Evolutionary conservation across 2,329 filamentous ascomycete species (phyloP), one percentile per base, ranked within the genome.

Genomic region (Byssoonygena ceratinophila): DNA sequence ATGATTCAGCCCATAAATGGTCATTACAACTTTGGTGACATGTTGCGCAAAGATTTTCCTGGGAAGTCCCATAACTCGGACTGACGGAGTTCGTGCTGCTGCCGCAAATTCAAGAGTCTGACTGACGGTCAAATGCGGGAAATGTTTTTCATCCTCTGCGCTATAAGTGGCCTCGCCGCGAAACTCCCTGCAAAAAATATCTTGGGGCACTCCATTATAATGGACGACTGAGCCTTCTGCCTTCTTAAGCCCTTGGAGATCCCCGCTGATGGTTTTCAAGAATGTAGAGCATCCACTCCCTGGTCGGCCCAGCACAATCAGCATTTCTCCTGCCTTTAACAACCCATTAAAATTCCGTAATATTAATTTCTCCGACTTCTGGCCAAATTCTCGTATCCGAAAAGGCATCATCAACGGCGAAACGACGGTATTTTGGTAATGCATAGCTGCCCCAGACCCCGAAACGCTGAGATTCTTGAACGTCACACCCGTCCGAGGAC

Each of bases 241-340:
- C 20, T 92, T 75, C 57, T 79, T 79, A 60, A 94, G 82, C 23
- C 88, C 88, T 60, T 89, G 83, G 25, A 85, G 83, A 67, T 94
- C 86, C 54, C 88, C 88, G 11, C 85, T 80, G 54, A 94, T 77
- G 0, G 86, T 85, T 74, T 94, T 94, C 55, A 94, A 74, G 57
- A 94, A 82, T 1, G 88, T 94, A 12, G 85, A 87, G 68, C 88
- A 94, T 44, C 71, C 71, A 54, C 64, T 66, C 4, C 69, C 69
- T 6, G 69, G 68, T 16, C 67, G 63, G 20, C 69, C 68, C 4
- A 71, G 59, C 5, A 72, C 69, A 45, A 71, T 64, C 9, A 70
- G 57, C 55, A 71, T 58, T 52, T 71, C 77, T 1, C 77, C 76
- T 52, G 68, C 71, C 53, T 73, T 73, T 47, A 81, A 62, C 0